Conservation (phyloP, 768 basidiomycete genomes). For the Candolleomyces aberdarensis region DNA sequence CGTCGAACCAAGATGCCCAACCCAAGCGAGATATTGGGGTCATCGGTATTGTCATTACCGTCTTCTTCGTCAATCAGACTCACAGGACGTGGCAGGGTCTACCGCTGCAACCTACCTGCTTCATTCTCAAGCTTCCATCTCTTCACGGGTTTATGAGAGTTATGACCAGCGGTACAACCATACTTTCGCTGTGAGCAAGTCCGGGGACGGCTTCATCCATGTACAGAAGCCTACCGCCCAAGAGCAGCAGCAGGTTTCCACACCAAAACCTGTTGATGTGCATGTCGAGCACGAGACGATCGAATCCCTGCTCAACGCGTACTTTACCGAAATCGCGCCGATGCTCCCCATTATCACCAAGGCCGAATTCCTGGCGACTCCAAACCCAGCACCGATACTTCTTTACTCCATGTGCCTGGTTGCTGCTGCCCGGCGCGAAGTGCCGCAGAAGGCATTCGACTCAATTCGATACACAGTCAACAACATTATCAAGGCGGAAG, state of each 20-base stretch:
- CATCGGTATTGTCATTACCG: slow-evolving; percentile 45
- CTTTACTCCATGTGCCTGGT: slow-evolving; percentile 94
- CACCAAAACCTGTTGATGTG: slow-evolving; percentile 64
- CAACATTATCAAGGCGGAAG: slow-evolving; percentile 81
- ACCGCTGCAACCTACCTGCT: slow-evolving; percentile 84
- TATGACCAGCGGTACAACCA: slow-evolving; percentile 90
- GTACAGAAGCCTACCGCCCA: slow-evolving; percentile 57
- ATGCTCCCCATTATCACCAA: slow-evolving; percentile 86
- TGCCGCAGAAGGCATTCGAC: slow-evolving; percentile 85
- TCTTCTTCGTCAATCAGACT: slow-evolving; percentile 33
- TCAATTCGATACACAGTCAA: slow-evolving; percentile 87
- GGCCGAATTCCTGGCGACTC: slow-evolving; percentile 77
- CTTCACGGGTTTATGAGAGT: slow-evolving; percentile 78
- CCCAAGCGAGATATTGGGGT: slow-evolving; percentile 58
- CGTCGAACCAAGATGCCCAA: slow-evolving; percentile 42
- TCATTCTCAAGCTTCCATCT: slow-evolving; percentile 86
- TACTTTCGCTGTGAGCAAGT: slow-evolving; percentile 79
- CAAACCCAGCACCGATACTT: slow-evolving; percentile 74
- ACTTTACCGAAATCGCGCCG: slow-evolving; percentile 88
- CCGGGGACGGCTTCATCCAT: slow-evolving; percentile 85
- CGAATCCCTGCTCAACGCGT: slow-evolving; percentile 83
- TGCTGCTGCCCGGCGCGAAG: slow-evolving; percentile 80
- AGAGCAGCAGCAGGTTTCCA: slow-evolving; percentile 51
- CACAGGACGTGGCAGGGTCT: slow-evolving; percentile 63
- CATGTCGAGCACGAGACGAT: slow-evolving; percentile 76